Evolutionary conservation across 352 stramenopile species (phyloP).

Genomic region (Phytopythium montanum): DNA sequence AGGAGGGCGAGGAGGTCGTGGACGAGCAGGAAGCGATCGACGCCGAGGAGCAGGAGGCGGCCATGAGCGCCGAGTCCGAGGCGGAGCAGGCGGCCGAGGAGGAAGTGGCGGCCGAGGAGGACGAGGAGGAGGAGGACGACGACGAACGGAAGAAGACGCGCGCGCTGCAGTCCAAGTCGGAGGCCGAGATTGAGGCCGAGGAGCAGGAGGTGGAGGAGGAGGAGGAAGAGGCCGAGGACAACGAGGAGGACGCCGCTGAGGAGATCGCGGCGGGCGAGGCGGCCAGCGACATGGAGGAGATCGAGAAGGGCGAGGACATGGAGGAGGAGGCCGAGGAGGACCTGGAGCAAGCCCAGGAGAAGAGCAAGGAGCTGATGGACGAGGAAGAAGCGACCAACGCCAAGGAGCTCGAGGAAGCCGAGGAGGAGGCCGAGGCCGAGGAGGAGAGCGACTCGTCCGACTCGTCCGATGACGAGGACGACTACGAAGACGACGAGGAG

Average conservation of each 20-base stretch:
- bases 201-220: constrained; percentile 5
- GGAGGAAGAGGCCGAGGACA: constrained; percentile 6
- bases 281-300: constrained; percentile 2
- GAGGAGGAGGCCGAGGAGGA: constrained; percentile 4
- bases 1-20: constrained; percentile 5
- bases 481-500: constrained; percentile 2
- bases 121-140: constrained; percentile 9
- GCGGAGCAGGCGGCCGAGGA: constrained; percentile 1
- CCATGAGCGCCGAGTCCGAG: neutral
- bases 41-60: constrained; percentile 1
- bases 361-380: constrained; percentile 5
- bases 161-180: constrained; percentile 1
- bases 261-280: constrained; percentile 8
- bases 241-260: constrained; percentile 2
- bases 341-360: constrained; percentile 2
- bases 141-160: neutral
- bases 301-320: constrained; percentile 6
- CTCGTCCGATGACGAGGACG: neutral
- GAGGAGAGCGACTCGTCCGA: constrained; percentile 1
- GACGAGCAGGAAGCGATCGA: constrained; percentile 6
- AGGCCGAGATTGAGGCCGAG: constrained; percentile 2
- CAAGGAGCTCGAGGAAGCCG: constrained; percentile 1
- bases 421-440: neutral
- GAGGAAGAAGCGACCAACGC: constrained; percentile 2
- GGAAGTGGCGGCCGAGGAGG: neutral